Base-by-base conservation (phyloP, 2,329 filamentous ascomycete genomes). In the Fusarium sp. region DNA sequence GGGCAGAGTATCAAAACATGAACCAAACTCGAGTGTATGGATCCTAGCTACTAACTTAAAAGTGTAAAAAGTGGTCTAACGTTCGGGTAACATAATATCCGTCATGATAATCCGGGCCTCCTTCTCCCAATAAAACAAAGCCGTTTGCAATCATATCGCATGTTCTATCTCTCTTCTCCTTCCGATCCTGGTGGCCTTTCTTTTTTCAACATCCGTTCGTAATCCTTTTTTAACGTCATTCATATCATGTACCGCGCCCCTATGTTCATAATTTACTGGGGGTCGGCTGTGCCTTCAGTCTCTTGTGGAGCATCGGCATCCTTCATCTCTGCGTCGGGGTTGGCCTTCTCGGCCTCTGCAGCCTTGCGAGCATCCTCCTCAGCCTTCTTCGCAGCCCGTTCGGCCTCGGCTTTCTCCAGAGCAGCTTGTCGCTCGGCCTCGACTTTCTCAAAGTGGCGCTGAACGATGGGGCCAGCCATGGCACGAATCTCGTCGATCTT, bases 401-500 rank as follows among this genome's bases (percentile, higher is more conserved):
- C 91, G 68, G 92, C 92, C 63, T 96, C 93, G 55, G 90, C 82
- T 82, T 88, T 91, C 62, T 95, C 93, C 78, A 93, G 89, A 43
- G 90, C 82, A 21, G 91, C 92, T 78, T 92, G 89, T 73, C 94
- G 92, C 83, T 98, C 93, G 66, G 90, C 89, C 82, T 98, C 93
- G 70, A 94, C 84, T 86, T 97, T 97, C 81, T 99, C 96, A 80
- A 95, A 94, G 87, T 97, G 93, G 74, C 95, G 92, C 85, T 97
- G 94, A 71, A 94, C 89, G 77, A 99, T 93, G 63, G 96, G 95
- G 18, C 94, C 96, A 48, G 94, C 93, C 76, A 97, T 88, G 73
- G 93, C 89, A 74, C 93, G 92, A 80, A 99, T 94, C 82, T 99
- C 96, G 69, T 98, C 96, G 81, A 96, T 91, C 89, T 98, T 99